Percentiles rank a stretch among this genome's conserved stretches.
Conservation (phyloP, 345 rosid species). For the Alliaria petiolata region DNA sequence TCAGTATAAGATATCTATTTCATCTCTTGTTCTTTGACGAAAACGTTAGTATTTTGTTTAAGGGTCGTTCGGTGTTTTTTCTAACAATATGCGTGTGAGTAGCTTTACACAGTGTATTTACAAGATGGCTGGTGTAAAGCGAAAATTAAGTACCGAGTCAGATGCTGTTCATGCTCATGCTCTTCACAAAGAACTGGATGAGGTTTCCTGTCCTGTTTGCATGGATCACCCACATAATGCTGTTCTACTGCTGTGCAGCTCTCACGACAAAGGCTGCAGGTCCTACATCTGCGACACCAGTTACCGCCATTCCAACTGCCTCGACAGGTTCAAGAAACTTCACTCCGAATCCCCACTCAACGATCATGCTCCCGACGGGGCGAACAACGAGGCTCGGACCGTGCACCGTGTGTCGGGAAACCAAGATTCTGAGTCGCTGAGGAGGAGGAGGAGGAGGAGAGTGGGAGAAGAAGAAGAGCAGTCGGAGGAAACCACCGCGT, state of each 20-base stretch:
- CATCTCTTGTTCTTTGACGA: neutral
- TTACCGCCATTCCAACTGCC: constrained; percentile 89
- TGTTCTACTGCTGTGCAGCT: constrained; percentile 85
- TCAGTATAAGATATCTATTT: neutral
- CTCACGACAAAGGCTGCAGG: constrained; percentile 88
- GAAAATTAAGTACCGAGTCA: constrained; percentile 66
- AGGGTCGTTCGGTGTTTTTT: constrained; percentile 34
- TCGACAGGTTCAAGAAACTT: constrained; percentile 75
- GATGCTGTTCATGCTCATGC: constrained; percentile 51
- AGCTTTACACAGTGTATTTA: constrained; percentile 59
- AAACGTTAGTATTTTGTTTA: constrained; percentile 13
- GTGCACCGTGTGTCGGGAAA: too few relatives aligned
- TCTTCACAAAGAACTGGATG: constrained; percentile 82
- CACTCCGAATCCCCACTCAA: constrained; percentile 43
- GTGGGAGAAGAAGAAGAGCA: constrained; percentile 30
- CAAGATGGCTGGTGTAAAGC: constrained; percentile 98
- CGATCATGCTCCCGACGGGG: constrained; percentile 35
- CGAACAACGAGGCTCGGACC: constrained; percentile 39
- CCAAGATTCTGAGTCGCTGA: constrained; percentile 35
- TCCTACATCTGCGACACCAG: constrained; percentile 92
- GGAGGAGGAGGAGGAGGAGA: constrained; percentile 40
- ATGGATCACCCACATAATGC: constrained; percentile 99
- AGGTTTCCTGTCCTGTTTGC: constrained; percentile 91
- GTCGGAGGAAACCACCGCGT: constrained; percentile 24
- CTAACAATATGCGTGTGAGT: constrained; percentile 61